phyloP scores from a whole-genome alignment of 2,329 filamentous ascomycete species.

The Huntiella decipiens region DNA sequence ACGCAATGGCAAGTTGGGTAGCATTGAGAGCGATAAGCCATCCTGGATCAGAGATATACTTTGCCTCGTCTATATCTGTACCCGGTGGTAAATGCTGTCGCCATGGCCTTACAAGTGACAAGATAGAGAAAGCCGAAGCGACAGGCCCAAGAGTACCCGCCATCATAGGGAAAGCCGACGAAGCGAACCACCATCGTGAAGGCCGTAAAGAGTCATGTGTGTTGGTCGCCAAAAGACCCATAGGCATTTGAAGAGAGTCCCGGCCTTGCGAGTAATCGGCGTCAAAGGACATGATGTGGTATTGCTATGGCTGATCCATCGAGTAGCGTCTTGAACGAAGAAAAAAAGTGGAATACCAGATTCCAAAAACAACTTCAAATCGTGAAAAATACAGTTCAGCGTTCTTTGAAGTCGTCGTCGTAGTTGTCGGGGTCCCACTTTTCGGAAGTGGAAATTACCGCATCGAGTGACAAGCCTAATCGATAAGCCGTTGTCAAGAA shows the following conservation, averaged over 20 bases:
- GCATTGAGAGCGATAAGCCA: conserved; percentile 67
- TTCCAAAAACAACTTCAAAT: too few species aligned
- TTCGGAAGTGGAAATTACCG: too few species aligned
- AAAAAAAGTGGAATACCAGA: too few species aligned
- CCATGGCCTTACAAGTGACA: conserved; percentile 68
- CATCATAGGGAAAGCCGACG: conserved; percentile 53
- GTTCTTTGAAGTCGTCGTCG: too few species aligned
- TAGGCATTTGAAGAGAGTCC: too few species aligned
- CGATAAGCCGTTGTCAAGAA: too few species aligned
- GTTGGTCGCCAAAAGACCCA: not conserved
- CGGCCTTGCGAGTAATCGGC: not conserved
- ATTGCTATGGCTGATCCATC: too few species aligned
- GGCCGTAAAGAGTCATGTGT: not conserved
- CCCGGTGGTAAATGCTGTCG: conserved; percentile 35
- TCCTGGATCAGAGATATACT: conserved; percentile 39
- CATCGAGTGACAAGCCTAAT: too few species aligned
- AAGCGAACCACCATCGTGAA: conserved; percentile 42
- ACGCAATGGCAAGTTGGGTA: conserved; percentile 53
- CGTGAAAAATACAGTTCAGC: too few species aligned
- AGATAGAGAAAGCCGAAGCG: conserved; percentile 74
- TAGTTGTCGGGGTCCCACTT: too few species aligned
- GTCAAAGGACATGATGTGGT: not conserved
- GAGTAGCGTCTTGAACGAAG: too few species aligned
- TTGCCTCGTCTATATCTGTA: conserved; percentile 28
- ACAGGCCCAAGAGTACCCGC: conserved; percentile 72